Percentiles rank a stretch among this genome's conserved stretches.
Conservation (phyloP, 2,329 filamentous ascomycete species). For the Teratosphaeriaceae sp. region DNA sequence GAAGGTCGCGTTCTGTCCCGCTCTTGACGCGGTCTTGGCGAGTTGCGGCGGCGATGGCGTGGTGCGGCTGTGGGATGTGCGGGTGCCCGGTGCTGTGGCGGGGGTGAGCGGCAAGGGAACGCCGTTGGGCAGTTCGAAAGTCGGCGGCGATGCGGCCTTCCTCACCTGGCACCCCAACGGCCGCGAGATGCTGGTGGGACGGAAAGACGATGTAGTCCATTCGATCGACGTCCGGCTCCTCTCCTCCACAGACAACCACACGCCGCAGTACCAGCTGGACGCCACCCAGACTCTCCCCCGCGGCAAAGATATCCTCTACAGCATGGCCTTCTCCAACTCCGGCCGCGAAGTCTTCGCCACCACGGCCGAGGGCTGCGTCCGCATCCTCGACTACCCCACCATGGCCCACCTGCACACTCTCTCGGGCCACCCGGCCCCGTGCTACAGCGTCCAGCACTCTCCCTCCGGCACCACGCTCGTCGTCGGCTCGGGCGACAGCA, state of each 20-base stretch:
- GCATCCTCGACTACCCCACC: constrained; percentile 63
- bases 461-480: constrained; percentile 66
- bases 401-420: constrained; percentile 51
- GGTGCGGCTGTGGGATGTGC: constrained; percentile 74
- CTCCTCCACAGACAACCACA: constrained; percentile 2
- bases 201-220: constrained; percentile 50
- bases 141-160: constrained; percentile 26
- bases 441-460: constrained; percentile 61
- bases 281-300: constrained; percentile 4
- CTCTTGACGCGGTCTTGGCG: constrained; percentile 69
- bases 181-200: constrained; percentile 62
- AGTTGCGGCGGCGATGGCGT: constrained; percentile 68
- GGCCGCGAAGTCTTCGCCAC: constrained; percentile 65
- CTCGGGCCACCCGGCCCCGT: constrained; percentile 67
- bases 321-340: constrained; percentile 67
- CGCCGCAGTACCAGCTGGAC: constrained; percentile 4
- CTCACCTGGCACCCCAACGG: constrained; percentile 70
- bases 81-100: constrained; percentile 46
- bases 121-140: constrained; percentile 54
- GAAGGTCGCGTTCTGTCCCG: constrained; percentile 71
- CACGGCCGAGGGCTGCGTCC: constrained; percentile 62
- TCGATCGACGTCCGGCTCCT: constrained; percentile 26
- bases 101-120: constrained; percentile 20
- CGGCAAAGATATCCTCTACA: constrained; percentile 48
- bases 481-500: constrained; percentile 67